Evolutionary conservation across 495 filamentous ascomycete genomes (phyloP).

Genomic region (Cercophora newfieldiana): DNA sequence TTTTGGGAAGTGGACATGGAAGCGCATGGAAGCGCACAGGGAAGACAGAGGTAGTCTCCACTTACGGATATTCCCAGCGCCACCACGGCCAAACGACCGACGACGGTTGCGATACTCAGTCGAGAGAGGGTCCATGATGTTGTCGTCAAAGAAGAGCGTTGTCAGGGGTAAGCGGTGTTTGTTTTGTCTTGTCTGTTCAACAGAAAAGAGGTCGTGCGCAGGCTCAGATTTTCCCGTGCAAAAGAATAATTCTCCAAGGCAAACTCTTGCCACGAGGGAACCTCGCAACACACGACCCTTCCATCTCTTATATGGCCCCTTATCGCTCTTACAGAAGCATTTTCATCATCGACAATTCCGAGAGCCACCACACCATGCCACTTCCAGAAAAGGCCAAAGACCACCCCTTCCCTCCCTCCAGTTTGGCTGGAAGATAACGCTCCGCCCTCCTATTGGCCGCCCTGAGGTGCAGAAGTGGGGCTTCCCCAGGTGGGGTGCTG

Average conservation of each 20-base stretch:
- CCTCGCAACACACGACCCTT: not conserved
- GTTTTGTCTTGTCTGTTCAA: not conserved
- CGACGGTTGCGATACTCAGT: constrained; percentile 5
- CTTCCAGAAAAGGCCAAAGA: too few species aligned
- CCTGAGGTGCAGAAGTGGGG: not conserved
- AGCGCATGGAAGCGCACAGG: not conserved
- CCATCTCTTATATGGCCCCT: not conserved
- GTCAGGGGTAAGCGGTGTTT: not conserved
- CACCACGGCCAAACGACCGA: constrained; percentile 25
- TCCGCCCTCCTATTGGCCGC: not conserved
- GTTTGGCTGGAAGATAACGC: not conserved
- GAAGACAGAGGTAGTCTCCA: not conserved
- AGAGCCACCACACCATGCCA: not conserved
- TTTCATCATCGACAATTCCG: not conserved
- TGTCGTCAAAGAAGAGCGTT: not conserved
- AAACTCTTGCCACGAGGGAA: too few species aligned
- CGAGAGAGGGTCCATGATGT: not conserved
- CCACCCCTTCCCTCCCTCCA: not conserved
- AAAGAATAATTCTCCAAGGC: not conserved
- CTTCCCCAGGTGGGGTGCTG: not conserved
- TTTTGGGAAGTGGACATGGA: not conserved
- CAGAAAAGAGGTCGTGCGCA: not conserved
- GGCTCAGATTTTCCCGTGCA: not conserved
- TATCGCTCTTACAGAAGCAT: not conserved
- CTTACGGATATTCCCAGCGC: constrained; percentile 30